phyloP scores from a whole-genome alignment of 768 basidiomycete species.

The Pholiota microspora region DNA sequence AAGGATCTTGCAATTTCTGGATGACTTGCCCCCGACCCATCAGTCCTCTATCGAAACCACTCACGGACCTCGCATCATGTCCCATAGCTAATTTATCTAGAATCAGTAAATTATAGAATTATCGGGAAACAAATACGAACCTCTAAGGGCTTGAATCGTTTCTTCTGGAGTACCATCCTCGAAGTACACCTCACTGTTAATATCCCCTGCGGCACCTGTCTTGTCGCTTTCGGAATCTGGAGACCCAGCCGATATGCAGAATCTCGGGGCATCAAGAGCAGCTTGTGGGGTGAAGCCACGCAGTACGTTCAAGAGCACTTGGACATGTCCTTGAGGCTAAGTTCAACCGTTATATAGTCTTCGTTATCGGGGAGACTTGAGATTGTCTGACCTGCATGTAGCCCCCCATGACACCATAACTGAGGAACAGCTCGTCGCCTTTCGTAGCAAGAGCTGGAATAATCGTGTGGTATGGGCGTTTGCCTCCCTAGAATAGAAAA shows the following conservation, averaged over 20 bases:
- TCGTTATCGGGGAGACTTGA: no score
- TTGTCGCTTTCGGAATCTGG: conserved; percentile 54
- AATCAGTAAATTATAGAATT: not conserved
- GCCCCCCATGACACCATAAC: conserved; percentile 91
- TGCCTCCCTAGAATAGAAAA: conserved; percentile 59
- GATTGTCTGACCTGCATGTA: conserved; percentile 95
- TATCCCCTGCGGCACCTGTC: conserved; percentile 55
- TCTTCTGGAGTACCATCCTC: conserved; percentile 76
- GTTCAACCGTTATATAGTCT: no score
- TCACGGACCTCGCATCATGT: conserved; percentile 69
- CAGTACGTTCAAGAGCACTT: conserved; percentile 88
- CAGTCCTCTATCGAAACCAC: conserved; percentile 58
- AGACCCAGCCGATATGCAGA: conserved; percentile 88
- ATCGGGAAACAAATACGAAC: conserved; percentile 30
- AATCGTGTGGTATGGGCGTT: conserved; percentile 89
- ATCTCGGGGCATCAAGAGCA: conserved; percentile 91
- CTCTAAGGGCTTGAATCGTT: conserved; percentile 64
- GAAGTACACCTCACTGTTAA: conserved; percentile 84
- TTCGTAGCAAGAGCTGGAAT: conserved; percentile 86
- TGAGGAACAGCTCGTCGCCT: conserved; percentile 80
- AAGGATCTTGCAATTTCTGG: conserved; percentile 66
- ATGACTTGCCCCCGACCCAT: conserved; percentile 91
- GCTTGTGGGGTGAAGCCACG: conserved; percentile 87
- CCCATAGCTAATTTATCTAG: conserved; percentile 69
- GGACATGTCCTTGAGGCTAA: conserved; percentile 94